A percentile compares a stretch with the other conserved stretches of the same genome.
Evolutionary conservation across 305 asterid species (phyloP).

Genomic region (Ilex paraguariensis): DNA sequence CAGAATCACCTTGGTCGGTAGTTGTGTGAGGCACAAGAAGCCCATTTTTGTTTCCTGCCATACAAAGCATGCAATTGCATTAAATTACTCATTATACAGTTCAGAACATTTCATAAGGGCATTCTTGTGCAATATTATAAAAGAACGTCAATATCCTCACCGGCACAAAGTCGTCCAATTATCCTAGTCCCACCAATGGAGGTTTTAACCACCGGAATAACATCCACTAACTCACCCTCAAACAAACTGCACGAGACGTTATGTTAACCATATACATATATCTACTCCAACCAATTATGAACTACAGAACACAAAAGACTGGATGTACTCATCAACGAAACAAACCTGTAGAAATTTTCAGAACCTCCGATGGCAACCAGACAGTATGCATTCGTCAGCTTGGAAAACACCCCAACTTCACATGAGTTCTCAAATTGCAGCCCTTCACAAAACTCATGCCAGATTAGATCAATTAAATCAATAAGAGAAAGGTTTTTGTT

Average conservation of each 20-base stretch:
- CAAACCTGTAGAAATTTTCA: slow-evolving; percentile 84
- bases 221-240: slow-evolving; percentile 63
- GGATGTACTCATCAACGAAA: not conserved
- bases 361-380: slow-evolving; percentile 93
- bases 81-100: no score
- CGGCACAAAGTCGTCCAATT: slow-evolving; percentile 85
- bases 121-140: slow-evolving; percentile 2
- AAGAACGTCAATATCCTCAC: slow-evolving; percentile 24
- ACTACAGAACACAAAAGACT: no score
- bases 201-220: slow-evolving; percentile 82
- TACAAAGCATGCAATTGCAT: not conserved
- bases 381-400: slow-evolving; percentile 92
- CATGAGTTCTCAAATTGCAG: slow-evolving; percentile 79
- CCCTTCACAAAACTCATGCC: slow-evolving; percentile 34
- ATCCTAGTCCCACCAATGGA: slow-evolving; percentile 79
- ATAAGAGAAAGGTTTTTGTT: not conserved
- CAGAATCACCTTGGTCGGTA: slow-evolving; percentile 79
- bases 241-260: not conserved
- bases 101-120: not conserved
- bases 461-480: slow-evolving; percentile 5
- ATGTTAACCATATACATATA: no score
- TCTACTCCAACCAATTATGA: no score
- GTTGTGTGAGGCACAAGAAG: slow-evolving; percentile 89
- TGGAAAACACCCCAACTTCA: slow-evolving; percentile 86
- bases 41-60: slow-evolving; percentile 88